Conservation (phyloP, 768 basidiomycete species). For the Phanerochaete sordida region DNA sequence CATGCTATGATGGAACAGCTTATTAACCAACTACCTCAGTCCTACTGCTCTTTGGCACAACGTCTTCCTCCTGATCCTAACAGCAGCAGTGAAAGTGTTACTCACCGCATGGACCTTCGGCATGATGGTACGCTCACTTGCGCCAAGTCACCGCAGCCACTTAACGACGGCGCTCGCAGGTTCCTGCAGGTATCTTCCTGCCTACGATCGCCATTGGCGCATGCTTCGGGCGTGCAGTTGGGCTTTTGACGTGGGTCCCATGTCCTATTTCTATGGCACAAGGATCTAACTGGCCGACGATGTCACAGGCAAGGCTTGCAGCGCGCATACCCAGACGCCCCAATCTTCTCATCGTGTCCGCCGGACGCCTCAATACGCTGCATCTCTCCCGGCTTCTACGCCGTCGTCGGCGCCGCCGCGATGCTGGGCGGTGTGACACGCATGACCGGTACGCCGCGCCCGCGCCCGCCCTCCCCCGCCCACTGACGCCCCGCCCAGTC, state of each 20-base stretch:
- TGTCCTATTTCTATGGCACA: not conserved
- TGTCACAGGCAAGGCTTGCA: conserved; percentile 58
- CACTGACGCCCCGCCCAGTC: conserved; percentile 35
- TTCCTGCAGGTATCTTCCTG: conserved; percentile 74
- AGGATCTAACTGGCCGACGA: not conserved
- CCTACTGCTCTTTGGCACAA: conserved; percentile 65
- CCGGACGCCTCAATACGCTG: conserved; percentile 67
- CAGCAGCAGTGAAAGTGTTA: conserved; percentile 55
- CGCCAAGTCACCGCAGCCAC: not conserved
- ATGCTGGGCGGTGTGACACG: conserved; percentile 75
- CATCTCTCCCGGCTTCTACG: conserved; percentile 74
- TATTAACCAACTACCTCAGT: conserved; percentile 29
- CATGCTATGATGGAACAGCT: too few relatives aligned
- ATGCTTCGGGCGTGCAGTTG: conserved; percentile 67
- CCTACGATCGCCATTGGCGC: conserved; percentile 77
- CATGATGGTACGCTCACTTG: conserved; percentile 53
- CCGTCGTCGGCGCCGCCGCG: conserved; percentile 72
- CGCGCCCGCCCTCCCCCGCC: too few relatives aligned
- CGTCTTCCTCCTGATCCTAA: conserved; percentile 60
- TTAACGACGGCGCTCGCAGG: conserved; percentile 32
- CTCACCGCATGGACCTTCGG: conserved; percentile 78
- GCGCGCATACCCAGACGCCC: conserved; percentile 60
- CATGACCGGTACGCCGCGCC: conserved; percentile 57
- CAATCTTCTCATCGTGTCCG: conserved; percentile 70
- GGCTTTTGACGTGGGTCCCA: conserved; percentile 54